Conservation (phyloP, 2,329 filamentous ascomycete genomes). For the Ceratocystis variospora region DNA sequence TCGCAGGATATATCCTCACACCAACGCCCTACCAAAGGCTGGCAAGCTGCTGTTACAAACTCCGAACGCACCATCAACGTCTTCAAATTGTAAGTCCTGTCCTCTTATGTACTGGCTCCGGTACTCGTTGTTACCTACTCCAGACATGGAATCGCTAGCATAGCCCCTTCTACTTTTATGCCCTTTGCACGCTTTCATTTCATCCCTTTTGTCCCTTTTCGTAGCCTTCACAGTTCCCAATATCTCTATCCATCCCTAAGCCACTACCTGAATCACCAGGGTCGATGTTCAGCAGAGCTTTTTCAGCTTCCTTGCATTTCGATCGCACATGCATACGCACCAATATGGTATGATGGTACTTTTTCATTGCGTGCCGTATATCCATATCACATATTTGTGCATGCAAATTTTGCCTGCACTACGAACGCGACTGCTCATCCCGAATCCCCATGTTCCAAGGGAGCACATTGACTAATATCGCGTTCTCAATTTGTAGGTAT, state of each 20-base stretch:
- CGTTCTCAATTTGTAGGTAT: conserved; percentile 29
- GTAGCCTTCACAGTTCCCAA: neutral
- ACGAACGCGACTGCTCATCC: no score
- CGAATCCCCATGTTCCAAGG: neutral
- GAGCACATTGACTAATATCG: conserved; percentile 14
- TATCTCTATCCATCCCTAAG: neutral
- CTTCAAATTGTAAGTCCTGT: conserved; percentile 31
- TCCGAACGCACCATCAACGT: conserved; percentile 32
- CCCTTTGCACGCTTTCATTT: neutral
- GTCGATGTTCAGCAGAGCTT: neutral
- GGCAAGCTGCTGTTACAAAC: conserved; percentile 30
- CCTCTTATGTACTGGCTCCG: neutral
- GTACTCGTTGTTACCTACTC: no score
- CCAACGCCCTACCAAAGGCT: conserved; percentile 26
- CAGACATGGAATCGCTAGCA: no score
- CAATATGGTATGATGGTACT: neutral
- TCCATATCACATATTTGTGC: neutral
- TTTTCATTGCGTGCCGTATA: neutral
- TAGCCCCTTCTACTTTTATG: no score
- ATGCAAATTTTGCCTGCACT: neutral
- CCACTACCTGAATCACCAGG: neutral
- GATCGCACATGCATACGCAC: neutral
- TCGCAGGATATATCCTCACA: conserved; percentile 30
- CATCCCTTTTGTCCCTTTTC: neutral
- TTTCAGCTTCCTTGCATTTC: neutral